Base-by-base conservation (phyloP, 2,329 filamentous ascomycete genomes). In the Tolypocladium cylindrosporum region DNA sequence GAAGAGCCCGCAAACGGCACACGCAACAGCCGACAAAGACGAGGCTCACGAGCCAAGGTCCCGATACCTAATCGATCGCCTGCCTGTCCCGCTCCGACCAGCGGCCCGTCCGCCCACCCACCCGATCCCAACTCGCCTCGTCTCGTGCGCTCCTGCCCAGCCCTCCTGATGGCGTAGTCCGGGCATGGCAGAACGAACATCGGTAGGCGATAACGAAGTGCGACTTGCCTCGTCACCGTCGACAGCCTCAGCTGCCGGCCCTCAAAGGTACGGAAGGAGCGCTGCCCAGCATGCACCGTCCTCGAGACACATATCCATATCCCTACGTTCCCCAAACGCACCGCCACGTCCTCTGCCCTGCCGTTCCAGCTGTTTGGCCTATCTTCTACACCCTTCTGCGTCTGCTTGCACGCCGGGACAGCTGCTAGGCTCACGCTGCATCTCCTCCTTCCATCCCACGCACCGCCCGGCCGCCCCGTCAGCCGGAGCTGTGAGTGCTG, bases 181-280 rank as follows among this genome's bases (percentile, higher is more conserved):
- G 71, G 72, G 72, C 80, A 85, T 85, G 82, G 82, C 82, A 83
- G 81, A 84, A 79, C 81, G 77, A 83, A 84, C 74, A 73, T 67
- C 71, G 72, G 70, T 72, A 78, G 75, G 76, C 74, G 78, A 82
- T 73, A 78, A 79, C 79, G 76, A 80, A 75, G 75, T 75, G 77
- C 79, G 75, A 76, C 77, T 77, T 73, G 76, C 76, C 67, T 72
- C 74, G 64, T 65, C 65, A 65, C 65, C 71, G 65, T 68, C 71
- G 65, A 69, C 66, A 68, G 64, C 69, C 60, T 65, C 67, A 61
- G 59, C 64, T 65, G 63, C 64, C 61, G 61, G 63, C 59, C 58
- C 63, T 58, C 61, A 63, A 63, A 67, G 66, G 66, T 67, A 63
- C 58, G 48, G 19, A 51, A 37, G 19, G 39, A 48, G 43, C n/a